Base-by-base conservation (phyloP, 495 filamentous ascomycete genomes). In the Aspergillus haitiensis region DNA sequence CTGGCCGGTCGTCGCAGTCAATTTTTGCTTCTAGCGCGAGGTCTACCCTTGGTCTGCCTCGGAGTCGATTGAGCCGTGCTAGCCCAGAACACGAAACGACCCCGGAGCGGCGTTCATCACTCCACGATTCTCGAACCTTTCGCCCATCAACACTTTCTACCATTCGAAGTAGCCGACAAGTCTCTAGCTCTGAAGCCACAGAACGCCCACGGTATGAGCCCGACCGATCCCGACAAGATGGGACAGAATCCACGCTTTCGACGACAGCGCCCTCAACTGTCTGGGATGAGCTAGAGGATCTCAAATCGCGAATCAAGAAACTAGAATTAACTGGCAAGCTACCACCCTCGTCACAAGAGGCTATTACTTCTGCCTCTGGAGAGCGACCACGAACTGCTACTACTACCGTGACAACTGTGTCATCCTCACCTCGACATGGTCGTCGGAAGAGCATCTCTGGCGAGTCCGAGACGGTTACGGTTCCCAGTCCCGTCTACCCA, bases 211-310 rank as follows among this genome's bases (percentile, higher is more conserved):
- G 61, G 21, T 59, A 62, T 31, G 77, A 77, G 8, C 70, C 78
- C 8, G 86, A 88, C 52, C 85, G 80, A 51, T 54, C 79, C 18
- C 74, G 75, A 49, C 73, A 71, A 5, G 84, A 88, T 62, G 84
- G 84, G 35, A 92, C 91, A 3, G 90, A 90, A 59, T 97, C 93
- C 0, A 92, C 90, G 0, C 78, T 86, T 21, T 98, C 94, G 0
- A 91, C 90, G 0, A 92, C 86, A 2, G 91, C 92, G 8, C 88
- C 92, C 18, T 96, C 94, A 2, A 95, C 91, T 1, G 90, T 98
- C 9, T 98, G 95, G 95, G 94, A 98, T 70, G 94, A 98, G 72
- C 75, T 98, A 16, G 94, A 98, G 64, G 95, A 98, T 55, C 76
- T 98, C 11, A 98, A 98, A 69, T 93, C 91, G 9, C 85, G 95